Conservation (phyloP, 345 rosid genomes). For the Eucalyptus polybractea region DNA sequence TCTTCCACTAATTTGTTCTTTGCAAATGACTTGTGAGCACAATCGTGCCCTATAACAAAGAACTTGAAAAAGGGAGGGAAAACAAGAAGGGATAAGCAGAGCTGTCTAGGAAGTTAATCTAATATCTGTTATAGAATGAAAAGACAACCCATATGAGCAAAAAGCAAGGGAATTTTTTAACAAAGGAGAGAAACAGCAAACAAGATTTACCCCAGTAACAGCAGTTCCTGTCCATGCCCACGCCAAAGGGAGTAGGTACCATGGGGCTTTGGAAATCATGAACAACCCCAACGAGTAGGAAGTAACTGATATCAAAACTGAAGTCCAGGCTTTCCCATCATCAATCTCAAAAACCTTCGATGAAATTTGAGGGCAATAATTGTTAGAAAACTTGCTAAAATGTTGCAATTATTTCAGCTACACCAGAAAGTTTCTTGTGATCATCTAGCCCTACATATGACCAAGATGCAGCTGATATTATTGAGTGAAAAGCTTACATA, state of each 20-base stretch:
- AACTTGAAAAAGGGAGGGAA: slow-evolving; percentile 27
- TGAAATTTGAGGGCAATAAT: background rate
- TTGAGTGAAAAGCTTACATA: background rate
- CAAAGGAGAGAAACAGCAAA: background rate
- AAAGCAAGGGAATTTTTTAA: background rate
- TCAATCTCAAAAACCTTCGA: slow-evolving; percentile 82
- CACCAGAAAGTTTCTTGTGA: background rate
- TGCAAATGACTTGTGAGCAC: slow-evolving; percentile 94
- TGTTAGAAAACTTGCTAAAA: background rate
- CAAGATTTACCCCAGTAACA: slow-evolving; percentile 56
- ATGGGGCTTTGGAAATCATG: slow-evolving; percentile 80
- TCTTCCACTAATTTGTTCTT: slow-evolving; percentile 87
- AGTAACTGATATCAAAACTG: slow-evolving; percentile 65
- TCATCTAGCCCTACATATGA: background rate
- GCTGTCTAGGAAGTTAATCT: background rate
- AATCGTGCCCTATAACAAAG: slow-evolving; percentile 98
- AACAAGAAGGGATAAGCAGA: background rate
- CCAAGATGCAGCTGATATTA: background rate
- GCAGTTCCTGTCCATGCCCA: slow-evolving; percentile 99
- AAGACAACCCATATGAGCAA: background rate
- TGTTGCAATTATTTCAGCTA: background rate
- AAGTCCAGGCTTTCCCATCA: slow-evolving; percentile 75
- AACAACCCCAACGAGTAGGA: slow-evolving; percentile 76
- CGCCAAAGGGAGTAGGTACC: slow-evolving; percentile 91
- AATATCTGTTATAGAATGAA: background rate